Evolutionary conservation across 2,329 filamentous ascomycete genomes (phyloP).

Genomic region (Pseudogymnoascus sp.): DNA sequence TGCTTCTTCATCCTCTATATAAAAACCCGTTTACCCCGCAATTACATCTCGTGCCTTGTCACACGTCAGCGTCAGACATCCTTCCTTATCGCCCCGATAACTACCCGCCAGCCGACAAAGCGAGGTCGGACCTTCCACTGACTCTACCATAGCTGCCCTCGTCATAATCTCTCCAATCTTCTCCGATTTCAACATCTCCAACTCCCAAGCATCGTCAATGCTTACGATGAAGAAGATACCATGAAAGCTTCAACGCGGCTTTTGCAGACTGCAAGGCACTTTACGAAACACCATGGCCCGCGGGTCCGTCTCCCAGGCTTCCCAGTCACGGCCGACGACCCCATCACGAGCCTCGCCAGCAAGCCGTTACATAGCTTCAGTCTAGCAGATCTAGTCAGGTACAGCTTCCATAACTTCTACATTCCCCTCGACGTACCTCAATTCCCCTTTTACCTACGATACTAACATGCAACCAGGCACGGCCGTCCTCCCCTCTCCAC

Average conservation of each 20-base stretch:
- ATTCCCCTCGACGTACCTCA: not conserved
- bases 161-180: not conserved
- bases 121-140: not conserved
- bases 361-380: slow-evolving; percentile 76
- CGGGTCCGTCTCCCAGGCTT: slow-evolving; percentile 37
- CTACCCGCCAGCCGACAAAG: slow-evolving; percentile 2
- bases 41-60: slow-evolving; percentile 3
- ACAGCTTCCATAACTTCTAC: slow-evolving; percentile 27
- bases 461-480: slow-evolving; percentile 40
- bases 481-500: slow-evolving; percentile 80
- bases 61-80: not conserved
- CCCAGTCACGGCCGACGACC: slow-evolving; percentile 59
- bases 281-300: not conserved
- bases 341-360: slow-evolving; percentile 71
- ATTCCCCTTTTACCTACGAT: not conserved
- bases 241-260: slow-evolving; percentile 40
- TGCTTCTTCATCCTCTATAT: not conserved
- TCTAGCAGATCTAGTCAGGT: slow-evolving; percentile 84
- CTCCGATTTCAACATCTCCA: not conserved
- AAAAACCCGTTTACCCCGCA: not conserved
- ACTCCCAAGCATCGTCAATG: slow-evolving; percentile 2
- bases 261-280: slow-evolving; percentile 32
- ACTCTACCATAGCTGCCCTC: not conserved
- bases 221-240: slow-evolving; percentile 41
- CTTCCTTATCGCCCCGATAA: not conserved